Conservation (phyloP, 169 alveolate species). For the Plasmodium billcollinsi region DNA sequence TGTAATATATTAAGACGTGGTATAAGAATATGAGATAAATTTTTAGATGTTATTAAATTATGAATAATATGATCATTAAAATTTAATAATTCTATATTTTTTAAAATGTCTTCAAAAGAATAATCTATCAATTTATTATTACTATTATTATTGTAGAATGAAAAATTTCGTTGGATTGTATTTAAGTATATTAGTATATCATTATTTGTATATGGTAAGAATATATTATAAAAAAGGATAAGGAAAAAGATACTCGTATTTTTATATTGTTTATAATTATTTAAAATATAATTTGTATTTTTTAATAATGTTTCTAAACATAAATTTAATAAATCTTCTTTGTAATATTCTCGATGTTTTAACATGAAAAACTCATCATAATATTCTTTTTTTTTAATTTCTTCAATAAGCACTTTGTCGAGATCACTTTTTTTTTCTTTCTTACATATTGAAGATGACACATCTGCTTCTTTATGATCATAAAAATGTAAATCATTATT, state of each 20-base stretch:
- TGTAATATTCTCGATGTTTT: slow-evolving; percentile 69
- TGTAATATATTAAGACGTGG: slow-evolving; percentile 61
- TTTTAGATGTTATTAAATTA: slow-evolving; percentile 21
- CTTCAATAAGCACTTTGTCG: slow-evolving; percentile 25
- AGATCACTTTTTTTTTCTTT: slow-evolving; percentile 2
- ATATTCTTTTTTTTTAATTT: slow-evolving; percentile 59
- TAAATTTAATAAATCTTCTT: slow-evolving; percentile 58
- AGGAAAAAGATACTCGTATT: slow-evolving; percentile 62
- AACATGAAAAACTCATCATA: slow-evolving; percentile 60
- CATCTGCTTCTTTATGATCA: no score
- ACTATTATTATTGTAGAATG: not conserved
- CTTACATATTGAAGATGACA: no score
- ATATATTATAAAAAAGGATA: slow-evolving; percentile 51
- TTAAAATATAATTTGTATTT: slow-evolving; percentile 47
- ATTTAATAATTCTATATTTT: slow-evolving; percentile 47
- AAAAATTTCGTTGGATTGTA: slow-evolving; percentile 40
- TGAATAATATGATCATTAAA: slow-evolving; percentile 33
- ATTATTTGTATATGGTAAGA: slow-evolving; percentile 50
- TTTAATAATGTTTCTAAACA: slow-evolving; percentile 67
- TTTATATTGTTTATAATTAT: slow-evolving; percentile 73
- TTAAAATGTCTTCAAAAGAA: slow-evolving; percentile 21
- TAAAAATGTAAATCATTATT: no score
- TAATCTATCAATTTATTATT: no score
- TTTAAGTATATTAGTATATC: slow-evolving; percentile 47
- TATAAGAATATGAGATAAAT: slow-evolving; percentile 25